These are phyloP conservation scores for Gentiana macrophylla DNA, from an alignment of 257 asterid species.

Conservation along the genomic window DNA sequence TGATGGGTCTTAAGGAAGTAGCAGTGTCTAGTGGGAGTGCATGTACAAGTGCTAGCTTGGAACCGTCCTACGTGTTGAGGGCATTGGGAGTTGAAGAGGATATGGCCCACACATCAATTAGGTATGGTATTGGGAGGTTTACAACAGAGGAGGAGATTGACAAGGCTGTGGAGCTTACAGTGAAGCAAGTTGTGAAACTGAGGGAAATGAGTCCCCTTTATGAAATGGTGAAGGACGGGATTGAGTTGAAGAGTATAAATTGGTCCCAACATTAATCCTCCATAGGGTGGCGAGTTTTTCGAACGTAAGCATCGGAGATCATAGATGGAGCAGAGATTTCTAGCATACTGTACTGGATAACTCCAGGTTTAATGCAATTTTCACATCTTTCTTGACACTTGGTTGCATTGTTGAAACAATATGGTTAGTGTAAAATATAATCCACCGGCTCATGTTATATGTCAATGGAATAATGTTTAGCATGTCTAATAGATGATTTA, in stretches of 20 bases:
- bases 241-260: constrained; percentile 77
- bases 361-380: too few relatives aligned
- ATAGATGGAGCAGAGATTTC: too few relatives aligned
- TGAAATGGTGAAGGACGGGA: constrained; percentile 93
- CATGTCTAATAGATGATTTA: too few relatives aligned
- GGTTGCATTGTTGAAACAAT: too few relatives aligned
- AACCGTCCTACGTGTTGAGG: constrained; percentile 92
- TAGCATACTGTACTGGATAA: too few relatives aligned
- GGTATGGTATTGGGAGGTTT: constrained; percentile 97
- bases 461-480: too few relatives aligned
- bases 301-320: too few relatives aligned
- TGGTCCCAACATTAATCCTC: constrained; percentile 73
- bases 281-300: background rate
- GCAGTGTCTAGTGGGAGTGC: constrained; percentile 99
- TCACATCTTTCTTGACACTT: too few relatives aligned
- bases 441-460: too few relatives aligned
- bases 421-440: too few relatives aligned
- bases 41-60: constrained; percentile 95
- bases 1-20: constrained; percentile 97
- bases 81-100: constrained; percentile 98
- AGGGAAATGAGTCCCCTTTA: constrained; percentile 97
- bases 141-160: constrained; percentile 89
- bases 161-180: constrained; percentile 77
- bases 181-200: constrained; percentile 82
- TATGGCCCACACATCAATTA: constrained; percentile 95